phyloP scores from a whole-genome alignment of 495 filamentous ascomycete genomes.

The Lepraria neglecta region DNA sequence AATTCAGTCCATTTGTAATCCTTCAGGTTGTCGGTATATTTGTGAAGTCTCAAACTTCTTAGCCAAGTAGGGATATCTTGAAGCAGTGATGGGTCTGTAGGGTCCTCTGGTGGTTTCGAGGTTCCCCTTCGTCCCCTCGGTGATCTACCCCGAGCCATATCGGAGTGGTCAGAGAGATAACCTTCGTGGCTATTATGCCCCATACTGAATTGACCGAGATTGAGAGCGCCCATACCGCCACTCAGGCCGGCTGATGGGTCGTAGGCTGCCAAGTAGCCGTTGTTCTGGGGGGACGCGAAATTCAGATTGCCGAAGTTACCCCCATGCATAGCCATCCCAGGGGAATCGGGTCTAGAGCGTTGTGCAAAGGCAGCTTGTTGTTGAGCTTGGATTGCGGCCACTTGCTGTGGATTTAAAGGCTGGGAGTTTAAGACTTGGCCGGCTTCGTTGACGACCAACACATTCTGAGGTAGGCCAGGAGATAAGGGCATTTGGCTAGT shows the following conservation, averaged over 20 bases:
- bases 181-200: constrained; percentile 62
- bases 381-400: constrained; percentile 78
- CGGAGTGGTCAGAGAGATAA: constrained; percentile 91
- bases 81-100: constrained; percentile 81
- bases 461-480: constrained; percentile 47
- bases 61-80: constrained; percentile 97
- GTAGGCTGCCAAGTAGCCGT: constrained; percentile 88
- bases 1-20: constrained; percentile 95
- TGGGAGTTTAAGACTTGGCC: constrained; percentile 82
- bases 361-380: constrained; percentile 71
- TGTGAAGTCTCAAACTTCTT: constrained; percentile 89
- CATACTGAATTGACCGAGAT: constrained; percentile 67
- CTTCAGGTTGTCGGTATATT: constrained; percentile 97
- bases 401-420: constrained; percentile 76
- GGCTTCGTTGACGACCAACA: constrained; percentile 85
- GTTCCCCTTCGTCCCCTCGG: constrained; percentile 88
- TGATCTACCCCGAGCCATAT: constrained; percentile 81
- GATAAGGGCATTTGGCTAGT: constrained; percentile 42
- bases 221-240: constrained; percentile 64
- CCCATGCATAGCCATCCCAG: constrained; percentile 77
- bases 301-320: constrained; percentile 57
- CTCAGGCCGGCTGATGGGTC: constrained; percentile 68
- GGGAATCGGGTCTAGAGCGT: constrained; percentile 88
- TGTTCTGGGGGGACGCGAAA: constrained; percentile 88
- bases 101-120: constrained; percentile 96